A percentile compares a stretch with the other conserved stretches of the same genome.
Evolutionary conservation across 305 asterid genomes (phyloP).

Genomic region (Petunia hybrid): DNA sequence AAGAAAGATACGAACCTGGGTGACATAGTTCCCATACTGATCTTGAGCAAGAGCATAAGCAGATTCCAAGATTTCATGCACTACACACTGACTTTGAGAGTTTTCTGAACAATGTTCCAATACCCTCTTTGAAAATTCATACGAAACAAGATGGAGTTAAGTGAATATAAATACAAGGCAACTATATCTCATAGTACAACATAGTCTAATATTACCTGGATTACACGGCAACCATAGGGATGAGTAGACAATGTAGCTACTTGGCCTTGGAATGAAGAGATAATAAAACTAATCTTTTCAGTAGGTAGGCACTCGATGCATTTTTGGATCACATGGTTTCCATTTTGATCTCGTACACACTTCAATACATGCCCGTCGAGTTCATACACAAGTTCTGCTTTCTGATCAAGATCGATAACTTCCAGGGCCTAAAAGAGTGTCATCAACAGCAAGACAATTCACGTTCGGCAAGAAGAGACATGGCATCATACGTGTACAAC

Average conservation of each 20-base stretch:
- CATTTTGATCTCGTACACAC: constrained; percentile 89
- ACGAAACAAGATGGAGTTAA: constrained; percentile 27
- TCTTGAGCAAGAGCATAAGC: constrained; percentile 78
- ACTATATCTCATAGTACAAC: constrained; percentile 12
- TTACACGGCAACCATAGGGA: constrained; percentile 96
- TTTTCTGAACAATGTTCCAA: constrained; percentile 82
- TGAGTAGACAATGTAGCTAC: constrained; percentile 78
- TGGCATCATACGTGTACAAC: neutral
- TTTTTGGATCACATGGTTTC: constrained; percentile 91
- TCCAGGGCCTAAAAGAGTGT: constrained; percentile 68
- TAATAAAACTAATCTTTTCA: constrained; percentile 65
- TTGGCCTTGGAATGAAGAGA: constrained; percentile 72
- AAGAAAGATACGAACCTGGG: constrained; percentile 59
- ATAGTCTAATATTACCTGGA: constrained; percentile 64
- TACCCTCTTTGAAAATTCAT: constrained; percentile 62
- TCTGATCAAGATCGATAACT: constrained; percentile 72
- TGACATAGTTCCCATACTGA: constrained; percentile 85
- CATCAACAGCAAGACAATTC: constrained; percentile 19
- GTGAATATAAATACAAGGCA: neutral
- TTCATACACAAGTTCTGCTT: constrained; percentile 67
- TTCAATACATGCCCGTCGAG: constrained; percentile 81
- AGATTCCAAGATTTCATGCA: constrained; percentile 84
- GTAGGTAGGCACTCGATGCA: constrained; percentile 78
- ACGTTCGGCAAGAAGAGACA: neutral
- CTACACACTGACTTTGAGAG: constrained; percentile 61